Evolutionary conservation across 1,284 basidiomycete genomes (phyloP).

Genomic region (Leccinum holopus): DNA sequence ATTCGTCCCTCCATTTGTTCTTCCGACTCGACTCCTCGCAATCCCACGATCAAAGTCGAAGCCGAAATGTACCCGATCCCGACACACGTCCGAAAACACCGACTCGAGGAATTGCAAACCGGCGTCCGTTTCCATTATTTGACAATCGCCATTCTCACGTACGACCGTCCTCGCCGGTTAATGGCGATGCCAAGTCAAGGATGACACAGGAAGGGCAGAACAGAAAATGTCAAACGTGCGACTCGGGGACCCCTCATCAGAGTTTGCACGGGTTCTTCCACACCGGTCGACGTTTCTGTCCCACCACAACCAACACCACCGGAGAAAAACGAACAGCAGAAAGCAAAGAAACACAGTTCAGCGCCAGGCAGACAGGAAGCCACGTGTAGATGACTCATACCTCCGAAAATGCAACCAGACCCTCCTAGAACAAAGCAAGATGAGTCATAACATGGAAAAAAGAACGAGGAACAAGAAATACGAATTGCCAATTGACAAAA

Average conservation of each 20-base stretch:
- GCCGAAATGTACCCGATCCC: background rate
- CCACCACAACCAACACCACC: background rate
- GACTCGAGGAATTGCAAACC: background rate
- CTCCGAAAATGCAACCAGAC: conserved; percentile 45
- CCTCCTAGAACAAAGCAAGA: conserved; percentile 36
- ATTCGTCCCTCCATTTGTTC: background rate
- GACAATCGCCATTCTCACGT: background rate
- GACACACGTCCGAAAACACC: background rate
- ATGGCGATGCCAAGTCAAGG: conserved; percentile 8
- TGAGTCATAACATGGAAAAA: conserved; percentile 11
- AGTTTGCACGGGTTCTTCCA: conserved; percentile 65
- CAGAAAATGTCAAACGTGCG: background rate
- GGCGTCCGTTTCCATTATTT: background rate
- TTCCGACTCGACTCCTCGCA: background rate
- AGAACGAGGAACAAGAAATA: conserved; percentile 1
- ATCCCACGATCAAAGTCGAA: background rate
- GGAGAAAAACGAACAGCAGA: conserved; percentile 29
- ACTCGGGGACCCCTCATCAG: conserved; percentile 31
- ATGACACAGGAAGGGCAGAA: background rate
- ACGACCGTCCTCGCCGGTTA: background rate
- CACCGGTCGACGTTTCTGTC: conserved; percentile 55
- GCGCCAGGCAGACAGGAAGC: conserved; percentile 21
- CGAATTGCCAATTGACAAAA: conserved; percentile 3
- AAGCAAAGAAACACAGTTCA: conserved; percentile 9
- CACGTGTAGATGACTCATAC: conserved; percentile 31